These are phyloP conservation scores for Catharanthus roseus DNA, from an alignment of 257 asterid species.

Conservation along the genomic window DNA sequence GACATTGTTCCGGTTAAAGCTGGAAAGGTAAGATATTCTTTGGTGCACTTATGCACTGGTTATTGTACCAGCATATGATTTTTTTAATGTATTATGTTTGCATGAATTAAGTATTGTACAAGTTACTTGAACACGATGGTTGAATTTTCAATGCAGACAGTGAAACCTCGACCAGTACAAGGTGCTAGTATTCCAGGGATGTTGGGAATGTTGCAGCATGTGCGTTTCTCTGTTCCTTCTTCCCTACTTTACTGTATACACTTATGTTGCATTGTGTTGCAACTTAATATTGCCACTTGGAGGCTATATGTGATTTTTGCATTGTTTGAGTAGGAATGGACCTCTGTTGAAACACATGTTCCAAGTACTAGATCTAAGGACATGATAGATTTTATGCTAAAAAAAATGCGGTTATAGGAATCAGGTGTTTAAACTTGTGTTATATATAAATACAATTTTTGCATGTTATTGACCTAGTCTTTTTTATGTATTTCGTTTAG, in stretches of 20 bases:
- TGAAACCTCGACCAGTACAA: constrained; percentile 93
- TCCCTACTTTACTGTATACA: not conserved
- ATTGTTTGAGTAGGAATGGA: not conserved
- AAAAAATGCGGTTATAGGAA: not conserved
- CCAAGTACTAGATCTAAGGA: not conserved
- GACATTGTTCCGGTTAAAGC: constrained; percentile 79
- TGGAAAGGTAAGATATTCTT: constrained; percentile 55
- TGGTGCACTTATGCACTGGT: not conserved
- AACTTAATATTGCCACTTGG: not conserved
- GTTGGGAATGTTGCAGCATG: constrained; percentile 97
- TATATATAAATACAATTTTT: too few species aligned
- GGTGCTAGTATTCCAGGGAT: constrained; percentile 99
- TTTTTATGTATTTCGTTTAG: not conserved
- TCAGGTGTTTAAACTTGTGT: not conserved
- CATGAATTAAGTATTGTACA: not conserved
- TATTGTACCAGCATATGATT: not conserved
- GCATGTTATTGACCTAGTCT: not conserved
- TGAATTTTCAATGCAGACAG: constrained; percentile 51
- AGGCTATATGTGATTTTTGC: not conserved
- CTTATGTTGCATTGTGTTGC: not conserved
- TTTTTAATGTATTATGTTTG: not conserved
- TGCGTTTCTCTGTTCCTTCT: constrained; percentile 32
- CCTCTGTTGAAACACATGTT: not conserved
- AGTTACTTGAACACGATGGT: not conserved
- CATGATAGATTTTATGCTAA: not conserved